Evolutionary conservation across 192 early-diverging fungal species (phyloP), one percentile per base, ranked within the genome.

Genomic region (Coemansia erecta): DNA sequence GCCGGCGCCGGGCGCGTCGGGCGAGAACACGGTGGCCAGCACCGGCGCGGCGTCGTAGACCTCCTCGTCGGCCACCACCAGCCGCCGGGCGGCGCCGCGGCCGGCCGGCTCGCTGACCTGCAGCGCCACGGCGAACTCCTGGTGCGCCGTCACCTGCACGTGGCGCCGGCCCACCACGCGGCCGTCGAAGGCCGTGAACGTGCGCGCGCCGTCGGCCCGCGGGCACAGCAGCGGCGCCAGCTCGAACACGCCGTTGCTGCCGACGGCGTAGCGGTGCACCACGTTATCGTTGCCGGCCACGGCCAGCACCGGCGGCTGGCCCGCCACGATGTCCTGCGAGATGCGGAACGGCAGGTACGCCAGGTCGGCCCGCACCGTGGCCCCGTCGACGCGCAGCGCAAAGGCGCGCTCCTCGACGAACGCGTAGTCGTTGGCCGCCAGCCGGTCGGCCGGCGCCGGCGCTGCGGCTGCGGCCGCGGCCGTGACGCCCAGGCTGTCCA

Each of bases 371-470:
- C 60, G 41, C 39, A 53, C 55, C 24, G 60, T 72, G 44, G 26
- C 23, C 3, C 53, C 55, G 47, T 18, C 40, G 26, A 66, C 62
- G 1, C 46, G 39, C 56, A 79, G 49, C 15, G 53, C 51, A 51
- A 79, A 72, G 44, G 72, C 37, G 15, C 76, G 69, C 76, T 79
- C 76, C 28, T 79, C 76, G 26, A 79, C 46, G 41, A 69, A 79
- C 19, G 76, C 70, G 44, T 69, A 79, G 39, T 59, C 63, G 60
- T 79, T 79, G 22, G 69, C 22, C 0, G 76, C 53, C 39, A 72
- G 57, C n/a, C 44, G 12, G 22, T 26, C 46, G 18, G 11, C 14
- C 40, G 39, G 33, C 35, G 1, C 8, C 19, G 5, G 8, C 45
- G 19, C 46, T 43, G 54, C 39, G 14, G 53, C 54, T 19, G 53